A percentile compares a stretch with the other conserved stretches of the same genome.
Conservation (phyloP, 352 stramenopile genomes). For the Phytophthora niederhauseri region DNA sequence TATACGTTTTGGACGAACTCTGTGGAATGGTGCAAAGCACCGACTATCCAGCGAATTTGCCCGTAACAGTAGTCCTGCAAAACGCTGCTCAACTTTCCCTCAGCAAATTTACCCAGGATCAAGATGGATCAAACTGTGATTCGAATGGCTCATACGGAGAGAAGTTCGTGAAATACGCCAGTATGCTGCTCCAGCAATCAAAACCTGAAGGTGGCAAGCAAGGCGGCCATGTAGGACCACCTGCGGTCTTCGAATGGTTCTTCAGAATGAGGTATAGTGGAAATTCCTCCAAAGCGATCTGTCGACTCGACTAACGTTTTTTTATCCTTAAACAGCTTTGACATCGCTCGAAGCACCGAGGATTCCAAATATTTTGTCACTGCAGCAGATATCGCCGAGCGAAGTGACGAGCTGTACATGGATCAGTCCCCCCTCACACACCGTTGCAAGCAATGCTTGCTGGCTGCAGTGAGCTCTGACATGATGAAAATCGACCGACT, state of each 20-base stretch:
- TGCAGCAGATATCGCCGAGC: conserved; percentile 60
- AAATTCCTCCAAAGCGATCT: not conserved
- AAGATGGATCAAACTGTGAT: conserved; percentile 4
- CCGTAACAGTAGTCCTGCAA: conserved; percentile 56
- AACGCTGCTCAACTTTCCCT: conserved; percentile 73
- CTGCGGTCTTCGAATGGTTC: conserved; percentile 76
- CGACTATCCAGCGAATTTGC: conserved; percentile 22
- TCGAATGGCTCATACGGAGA: conserved; percentile 29
- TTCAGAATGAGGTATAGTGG: conserved; percentile 66
- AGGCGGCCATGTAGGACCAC: conserved; percentile 33
- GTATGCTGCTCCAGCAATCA: conserved; percentile 42
- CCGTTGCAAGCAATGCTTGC: conserved; percentile 49
- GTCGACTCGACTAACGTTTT: not conserved
- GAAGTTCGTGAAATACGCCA: conserved; percentile 52
- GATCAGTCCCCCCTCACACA: conserved; percentile 42
- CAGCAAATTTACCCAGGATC: conserved; percentile 29
- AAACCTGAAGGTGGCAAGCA: conserved; percentile 1
- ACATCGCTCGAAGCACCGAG: conserved; percentile 66
- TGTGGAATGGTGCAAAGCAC: conserved; percentile 29
- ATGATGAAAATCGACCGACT: conserved; percentile 64
- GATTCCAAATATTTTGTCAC: conserved; percentile 56
- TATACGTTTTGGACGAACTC: conserved; percentile 66
- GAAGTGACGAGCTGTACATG: conserved; percentile 45
- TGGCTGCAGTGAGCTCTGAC: conserved; percentile 60
- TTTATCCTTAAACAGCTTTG: conserved; percentile 49